Evolutionary conservation across 257 asterid genomes (phyloP).

Genomic region (Primulina tabacum): DNA sequence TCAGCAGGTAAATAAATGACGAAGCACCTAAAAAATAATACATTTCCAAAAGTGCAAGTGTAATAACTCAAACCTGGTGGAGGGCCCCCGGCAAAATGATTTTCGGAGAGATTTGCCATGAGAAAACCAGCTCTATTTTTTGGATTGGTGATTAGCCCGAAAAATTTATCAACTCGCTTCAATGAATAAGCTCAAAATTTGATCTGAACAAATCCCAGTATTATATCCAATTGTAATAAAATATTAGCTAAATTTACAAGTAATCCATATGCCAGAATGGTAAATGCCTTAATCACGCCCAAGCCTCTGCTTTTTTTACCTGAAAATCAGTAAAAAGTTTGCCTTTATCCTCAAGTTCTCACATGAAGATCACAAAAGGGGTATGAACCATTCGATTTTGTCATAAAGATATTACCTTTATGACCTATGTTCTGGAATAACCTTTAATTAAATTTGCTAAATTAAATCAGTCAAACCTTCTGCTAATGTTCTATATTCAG

Average conservation of each 20-base stretch:
- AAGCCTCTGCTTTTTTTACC: slow-evolving; percentile 28
- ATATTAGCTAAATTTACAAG: slow-evolving; percentile 9
- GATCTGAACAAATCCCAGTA: slow-evolving; percentile 4
- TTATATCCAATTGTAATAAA: slow-evolving; percentile 14
- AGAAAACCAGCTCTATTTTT: slow-evolving; percentile 29
- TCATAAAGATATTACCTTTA: background rate
- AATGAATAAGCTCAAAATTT: slow-evolving; percentile 17
- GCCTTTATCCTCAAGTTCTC: slow-evolving; percentile 24
- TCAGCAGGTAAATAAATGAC: slow-evolving; percentile 12
- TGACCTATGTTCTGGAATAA: slow-evolving; percentile 15
- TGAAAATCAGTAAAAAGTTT: slow-evolving; percentile 31
- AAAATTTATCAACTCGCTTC: slow-evolving; percentile 23
- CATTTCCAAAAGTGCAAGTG: slow-evolving; percentile 14
- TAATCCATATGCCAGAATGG: slow-evolving; percentile 23
- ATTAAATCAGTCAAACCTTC: slow-evolving; percentile 18
- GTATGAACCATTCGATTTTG: background rate
- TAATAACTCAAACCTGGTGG: slow-evolving; percentile 52
- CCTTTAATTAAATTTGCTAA: slow-evolving; percentile 19
- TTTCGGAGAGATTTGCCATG: slow-evolving; percentile 60
- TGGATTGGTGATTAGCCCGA: slow-evolving; percentile 21
- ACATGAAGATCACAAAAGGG: slow-evolving; percentile 23
- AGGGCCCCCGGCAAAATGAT: slow-evolving; percentile 53
- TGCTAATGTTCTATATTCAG: slow-evolving; percentile 15
- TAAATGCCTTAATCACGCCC: slow-evolving; percentile 27
- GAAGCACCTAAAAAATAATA: slow-evolving; percentile 5